Base-by-base conservation (phyloP, 2,329 filamentous ascomycete genomes). In the Didymella sp. region DNA sequence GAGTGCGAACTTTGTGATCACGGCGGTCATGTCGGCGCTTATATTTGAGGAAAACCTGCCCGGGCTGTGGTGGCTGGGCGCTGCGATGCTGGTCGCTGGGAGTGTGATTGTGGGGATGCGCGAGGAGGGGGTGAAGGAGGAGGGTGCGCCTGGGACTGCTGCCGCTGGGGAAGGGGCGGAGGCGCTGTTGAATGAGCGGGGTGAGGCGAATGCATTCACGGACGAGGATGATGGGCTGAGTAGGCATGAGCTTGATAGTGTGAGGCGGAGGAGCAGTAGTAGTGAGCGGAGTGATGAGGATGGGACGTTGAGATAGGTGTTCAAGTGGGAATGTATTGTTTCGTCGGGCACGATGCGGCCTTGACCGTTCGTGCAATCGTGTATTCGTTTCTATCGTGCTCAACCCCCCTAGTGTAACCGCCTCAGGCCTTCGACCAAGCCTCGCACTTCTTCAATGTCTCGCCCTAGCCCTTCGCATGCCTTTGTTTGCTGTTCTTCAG, bases 1-100 rank as follows among this genome's bases (percentile, higher is more conserved):
- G 2, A 91, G 89, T 13, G 83, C 89, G 54, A 94, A 94, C 77
- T 94, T 94, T 74, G 83, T 94, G 77, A 77, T 92, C 59, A 93
- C 90, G 0, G 90, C 90, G 7, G 62, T 93, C 6, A 79, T 93
- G 19, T 89, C 90, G 24, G 80, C 85, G 46, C 74, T 85, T 56
- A 86, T 94, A 63, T 94, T 94, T 74, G 82, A 84, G 21, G 90
- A 94, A 77, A 76, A 80, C 1, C 77, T 94, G 25, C 89, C 90
- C 0, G 86, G 85, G 9, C 77, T 92, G 37, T 94, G 90, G 90
- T 93, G 89, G 86, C 77, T 87, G 5, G 90, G 90, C 12, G 90
- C 90, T 0, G 79, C 84, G 4, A 76, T 93, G 68, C 79, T 94
- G 9, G 87, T 93, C 1, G 88, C 84, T 0, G 90, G 90, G 2